phyloP scores from a whole-genome alignment of 2,329 filamentous ascomycete genomes.

The Colletotrichum eremochloae region DNA sequence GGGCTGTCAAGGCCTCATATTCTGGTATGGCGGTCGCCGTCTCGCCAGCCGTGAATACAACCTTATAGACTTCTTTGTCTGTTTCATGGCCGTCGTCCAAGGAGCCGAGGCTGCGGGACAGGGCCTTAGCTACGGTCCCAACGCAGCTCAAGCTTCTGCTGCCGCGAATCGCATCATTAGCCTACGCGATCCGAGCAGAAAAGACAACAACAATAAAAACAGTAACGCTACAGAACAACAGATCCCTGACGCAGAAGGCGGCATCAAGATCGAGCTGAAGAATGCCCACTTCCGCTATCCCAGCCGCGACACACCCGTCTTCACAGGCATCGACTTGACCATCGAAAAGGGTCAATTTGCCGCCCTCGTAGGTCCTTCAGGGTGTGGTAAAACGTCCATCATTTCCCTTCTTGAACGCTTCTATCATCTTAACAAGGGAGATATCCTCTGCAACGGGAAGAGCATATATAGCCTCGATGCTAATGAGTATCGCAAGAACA shows the following conservation, averaged over 20 bases:
- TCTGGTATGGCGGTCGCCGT: conserved; percentile 76
- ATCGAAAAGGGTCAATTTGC: conserved; percentile 78
- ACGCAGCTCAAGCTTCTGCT: conserved; percentile 69
- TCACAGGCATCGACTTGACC: conserved; percentile 72
- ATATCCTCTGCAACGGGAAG: conserved; percentile 73
- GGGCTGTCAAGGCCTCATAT: conserved; percentile 72
- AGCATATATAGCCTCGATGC: conserved; percentile 72
- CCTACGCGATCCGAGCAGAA: conserved; percentile 59
- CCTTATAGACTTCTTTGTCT: conserved; percentile 64
- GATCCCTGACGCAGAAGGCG: conserved; percentile 61
- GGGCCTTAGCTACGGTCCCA: conserved; percentile 76
- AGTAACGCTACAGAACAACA: conserved; percentile 5
- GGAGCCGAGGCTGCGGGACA: conserved; percentile 76
- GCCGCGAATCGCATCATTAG: conserved; percentile 73
- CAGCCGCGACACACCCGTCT: conserved; percentile 68
- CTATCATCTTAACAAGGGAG: conserved; percentile 76
- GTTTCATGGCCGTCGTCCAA: conserved; percentile 76
- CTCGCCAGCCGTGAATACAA: conserved; percentile 64
- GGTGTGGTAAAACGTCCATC: conserved; percentile 80
- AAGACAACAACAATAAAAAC: conserved; percentile 47
- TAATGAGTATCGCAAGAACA: conserved; percentile 71
- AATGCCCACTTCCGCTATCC: conserved; percentile 73
- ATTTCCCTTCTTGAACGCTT: conserved; percentile 77
- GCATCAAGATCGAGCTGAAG: conserved; percentile 68
- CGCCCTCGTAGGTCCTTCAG: conserved; percentile 77